Conservation (phyloP, 1,139 yeast species). For the Citeromyces siamensis region DNA sequence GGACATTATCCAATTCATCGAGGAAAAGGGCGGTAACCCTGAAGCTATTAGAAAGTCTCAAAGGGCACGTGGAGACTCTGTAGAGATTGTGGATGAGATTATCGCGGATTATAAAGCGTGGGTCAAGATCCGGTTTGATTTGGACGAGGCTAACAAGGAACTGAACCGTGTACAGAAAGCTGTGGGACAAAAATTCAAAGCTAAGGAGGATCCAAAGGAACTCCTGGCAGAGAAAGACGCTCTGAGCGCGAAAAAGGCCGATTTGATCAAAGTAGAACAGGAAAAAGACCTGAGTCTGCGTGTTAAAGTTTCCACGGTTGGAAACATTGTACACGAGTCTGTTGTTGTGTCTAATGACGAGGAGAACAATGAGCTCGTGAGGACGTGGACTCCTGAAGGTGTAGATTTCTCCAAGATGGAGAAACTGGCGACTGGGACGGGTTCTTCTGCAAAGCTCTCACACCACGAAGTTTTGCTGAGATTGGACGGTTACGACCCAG, state of each 20-base stretch:
- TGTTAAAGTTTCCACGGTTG: constrained; percentile 75
- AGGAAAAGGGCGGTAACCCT: constrained; percentile 95
- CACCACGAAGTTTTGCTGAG: constrained; percentile 93
- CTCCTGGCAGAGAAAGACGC: constrained; percentile 71
- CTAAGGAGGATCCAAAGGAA: constrained; percentile 87
- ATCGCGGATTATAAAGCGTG: constrained; percentile 83
- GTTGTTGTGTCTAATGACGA: constrained; percentile 85
- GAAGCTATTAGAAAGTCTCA: constrained; percentile 80
- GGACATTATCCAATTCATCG: constrained; percentile 83
- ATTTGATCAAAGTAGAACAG: constrained; percentile 54
- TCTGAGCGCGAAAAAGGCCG: constrained; percentile 58
- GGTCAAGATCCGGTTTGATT: constrained; percentile 85
- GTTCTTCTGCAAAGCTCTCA: constrained; percentile 68
- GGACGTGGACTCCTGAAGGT: constrained; percentile 76
- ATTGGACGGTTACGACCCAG: constrained; percentile 97
- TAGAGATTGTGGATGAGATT: constrained; percentile 92
- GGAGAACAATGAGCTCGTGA: constrained; percentile 78
- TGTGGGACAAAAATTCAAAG: constrained; percentile 85
- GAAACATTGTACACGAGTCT: constrained; percentile 86
- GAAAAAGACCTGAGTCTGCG: constrained; percentile 68
- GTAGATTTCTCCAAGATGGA: constrained; percentile 38
- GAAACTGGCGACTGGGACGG: constrained; percentile 59
- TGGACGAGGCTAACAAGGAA: constrained; percentile 81
- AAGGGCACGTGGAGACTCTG: constrained; percentile 88
- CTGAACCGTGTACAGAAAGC: constrained; percentile 84